These are phyloP conservation scores for Penicillium expansum DNA, from an alignment of 2,329 filamentous ascomycete genomes.

Conservation along the genomic window DNA sequence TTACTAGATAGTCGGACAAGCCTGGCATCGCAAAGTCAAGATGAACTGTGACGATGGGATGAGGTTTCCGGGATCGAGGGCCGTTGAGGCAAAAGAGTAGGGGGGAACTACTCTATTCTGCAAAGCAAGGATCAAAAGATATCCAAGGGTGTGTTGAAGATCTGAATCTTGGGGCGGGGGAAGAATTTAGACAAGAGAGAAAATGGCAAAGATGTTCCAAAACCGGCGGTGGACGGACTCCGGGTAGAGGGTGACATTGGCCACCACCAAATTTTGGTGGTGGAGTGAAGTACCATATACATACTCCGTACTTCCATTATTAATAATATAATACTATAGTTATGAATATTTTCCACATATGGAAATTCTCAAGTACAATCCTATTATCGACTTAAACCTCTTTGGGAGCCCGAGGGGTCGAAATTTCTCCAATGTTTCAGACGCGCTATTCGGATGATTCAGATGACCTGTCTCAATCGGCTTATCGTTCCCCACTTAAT, in stretches of 20 bases:
- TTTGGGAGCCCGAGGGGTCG: background rate
- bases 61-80: slow-evolving; percentile 8
- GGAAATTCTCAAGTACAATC: slow-evolving; percentile 4
- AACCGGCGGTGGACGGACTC: slow-evolving; percentile 18
- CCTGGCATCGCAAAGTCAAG: slow-evolving; percentile 27
- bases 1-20: slow-evolving; percentile 21
- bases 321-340: too few relatives aligned
- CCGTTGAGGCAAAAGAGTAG: slow-evolving; percentile 4
- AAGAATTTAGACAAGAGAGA: background rate
- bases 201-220: slow-evolving; percentile 13
- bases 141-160: background rate
- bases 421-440: background rate
- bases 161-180: background rate
- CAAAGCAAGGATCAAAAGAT: background rate
- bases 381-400: background rate
- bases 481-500: background rate
- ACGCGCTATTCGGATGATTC: background rate
- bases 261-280: slow-evolving; percentile 11
- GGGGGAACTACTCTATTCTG: background rate
- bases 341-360: too few relatives aligned
- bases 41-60: slow-evolving; percentile 3
- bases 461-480: background rate
- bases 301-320: too few relatives aligned
- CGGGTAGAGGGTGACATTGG: slow-evolving; percentile 15
- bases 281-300: slow-evolving; percentile 10